Percentiles rank a stretch among this genome's conserved stretches.
phyloP scores from a whole-genome alignment of 176 grass and related monocot genomes.

The Oryza coarctata region DNA sequence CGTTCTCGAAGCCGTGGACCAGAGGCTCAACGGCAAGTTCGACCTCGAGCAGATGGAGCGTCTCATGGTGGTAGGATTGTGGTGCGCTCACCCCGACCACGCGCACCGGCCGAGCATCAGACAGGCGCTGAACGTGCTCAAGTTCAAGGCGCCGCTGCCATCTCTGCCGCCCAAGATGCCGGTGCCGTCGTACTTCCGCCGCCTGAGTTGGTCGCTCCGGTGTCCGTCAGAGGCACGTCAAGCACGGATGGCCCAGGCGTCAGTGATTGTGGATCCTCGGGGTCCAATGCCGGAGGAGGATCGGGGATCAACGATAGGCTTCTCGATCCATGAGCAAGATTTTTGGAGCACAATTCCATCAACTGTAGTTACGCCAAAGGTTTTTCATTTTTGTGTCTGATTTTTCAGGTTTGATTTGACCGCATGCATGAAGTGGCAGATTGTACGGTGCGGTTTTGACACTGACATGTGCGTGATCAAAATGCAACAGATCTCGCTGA shows the following conservation, averaged over 20 bases:
- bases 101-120: constrained; percentile 61
- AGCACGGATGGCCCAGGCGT: neutral
- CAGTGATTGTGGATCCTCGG: constrained; percentile 13
- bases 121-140: constrained; percentile 57
- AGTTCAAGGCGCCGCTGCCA: constrained; percentile 64
- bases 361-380: neutral
- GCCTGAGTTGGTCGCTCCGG: constrained; percentile 29
- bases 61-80: constrained; percentile 70
- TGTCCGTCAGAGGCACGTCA: constrained; percentile 9
- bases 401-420: neutral
- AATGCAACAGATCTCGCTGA: too few species aligned
- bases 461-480: too few species aligned
- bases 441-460: neutral
- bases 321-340: constrained; percentile 19
- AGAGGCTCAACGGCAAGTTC: constrained; percentile 48
- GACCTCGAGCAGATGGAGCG: constrained; percentile 61
- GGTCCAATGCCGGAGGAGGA: neutral
- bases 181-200: constrained; percentile 57
- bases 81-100: constrained; percentile 81
- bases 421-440: neutral
- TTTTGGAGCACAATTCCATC: neutral
- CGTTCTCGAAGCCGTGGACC: constrained; percentile 63
- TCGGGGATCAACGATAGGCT: constrained; percentile 24
- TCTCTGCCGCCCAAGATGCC: constrained; percentile 54
- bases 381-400: neutral